phyloP scores from a whole-genome alignment of 2,329 filamentous ascomycete genomes.

The Venturia effusa region DNA sequence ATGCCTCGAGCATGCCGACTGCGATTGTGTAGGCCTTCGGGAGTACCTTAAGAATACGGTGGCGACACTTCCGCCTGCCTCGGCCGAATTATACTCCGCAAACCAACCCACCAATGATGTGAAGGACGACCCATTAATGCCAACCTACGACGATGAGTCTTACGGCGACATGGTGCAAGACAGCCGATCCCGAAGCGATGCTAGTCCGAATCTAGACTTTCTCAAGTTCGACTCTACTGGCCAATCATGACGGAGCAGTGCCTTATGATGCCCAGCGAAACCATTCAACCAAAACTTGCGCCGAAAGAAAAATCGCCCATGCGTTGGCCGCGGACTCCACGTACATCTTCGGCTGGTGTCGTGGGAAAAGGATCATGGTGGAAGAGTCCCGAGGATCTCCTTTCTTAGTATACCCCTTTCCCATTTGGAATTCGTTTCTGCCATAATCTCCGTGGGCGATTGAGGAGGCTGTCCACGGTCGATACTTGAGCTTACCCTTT shows the following conservation, averaged over 20 bases:
- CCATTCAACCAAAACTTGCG: too few relatives aligned
- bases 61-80: background rate
- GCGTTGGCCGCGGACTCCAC: too few relatives aligned
- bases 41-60: conserved; percentile 21
- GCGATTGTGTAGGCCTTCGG: conserved; percentile 26
- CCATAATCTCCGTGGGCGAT: too few relatives aligned
- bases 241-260: background rate
- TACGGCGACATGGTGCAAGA: background rate
- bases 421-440: too few relatives aligned
- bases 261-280: too few relatives aligned
- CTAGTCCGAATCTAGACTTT: background rate
- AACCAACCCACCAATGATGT: background rate
- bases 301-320: too few relatives aligned
- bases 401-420: too few relatives aligned
- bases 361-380: too few relatives aligned
- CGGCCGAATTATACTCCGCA: background rate
- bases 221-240: background rate
- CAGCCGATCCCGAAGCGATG: background rate
- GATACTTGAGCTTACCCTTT: too few relatives aligned
- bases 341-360: too few relatives aligned
- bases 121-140: background rate
- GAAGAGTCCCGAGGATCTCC: too few relatives aligned
- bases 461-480: too few relatives aligned
- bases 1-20: conserved; percentile 25
- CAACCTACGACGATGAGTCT: background rate